Conservation (phyloP, 2,329 filamentous ascomycete genomes). For the Calonectria pauciramosa region DNA sequence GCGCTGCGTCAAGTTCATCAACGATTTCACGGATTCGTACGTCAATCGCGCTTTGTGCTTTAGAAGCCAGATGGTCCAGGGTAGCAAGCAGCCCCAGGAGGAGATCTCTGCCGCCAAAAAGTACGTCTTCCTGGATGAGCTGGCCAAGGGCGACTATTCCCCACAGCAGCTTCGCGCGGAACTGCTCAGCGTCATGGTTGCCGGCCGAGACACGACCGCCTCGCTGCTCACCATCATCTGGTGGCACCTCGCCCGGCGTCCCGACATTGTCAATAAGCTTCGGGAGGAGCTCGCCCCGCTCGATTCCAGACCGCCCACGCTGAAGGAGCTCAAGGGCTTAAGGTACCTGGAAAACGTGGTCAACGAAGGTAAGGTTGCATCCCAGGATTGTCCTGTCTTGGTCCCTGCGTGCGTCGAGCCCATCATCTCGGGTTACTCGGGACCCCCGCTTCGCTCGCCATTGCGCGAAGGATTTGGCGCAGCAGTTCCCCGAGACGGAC, state of each 20-base stretch:
- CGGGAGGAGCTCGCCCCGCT: constrained; percentile 50
- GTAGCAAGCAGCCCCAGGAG: not conserved
- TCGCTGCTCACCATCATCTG: constrained; percentile 50
- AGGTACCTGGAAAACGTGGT: constrained; percentile 7
- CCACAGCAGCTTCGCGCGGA: constrained; percentile 26
- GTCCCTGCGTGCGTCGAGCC: no score
- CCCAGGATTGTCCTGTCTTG: not conserved
- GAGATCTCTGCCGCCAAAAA: not conserved
- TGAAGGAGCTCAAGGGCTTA: not conserved
- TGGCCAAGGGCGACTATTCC: constrained; percentile 2
- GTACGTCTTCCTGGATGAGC: constrained; percentile 20
- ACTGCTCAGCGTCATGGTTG: constrained; percentile 51
- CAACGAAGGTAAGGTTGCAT: constrained; percentile 6
- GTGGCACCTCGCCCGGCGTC: constrained; percentile 51
- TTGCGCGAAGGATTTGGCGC: no score
- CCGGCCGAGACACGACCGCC: constrained; percentile 56
- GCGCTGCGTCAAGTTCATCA: constrained; percentile 10
- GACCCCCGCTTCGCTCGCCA: no score
- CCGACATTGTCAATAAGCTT: constrained; percentile 56
- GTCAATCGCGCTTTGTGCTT: not conserved
- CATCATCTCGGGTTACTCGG: no score
- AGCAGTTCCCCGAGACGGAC: not conserved
- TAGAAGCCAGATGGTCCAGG: not conserved
- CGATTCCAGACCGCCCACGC: not conserved
- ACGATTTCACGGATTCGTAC: constrained; percentile 3